Evolutionary conservation across 306 rosid species (phyloP).

Genomic region (Cicer pinnatifidum): DNA sequence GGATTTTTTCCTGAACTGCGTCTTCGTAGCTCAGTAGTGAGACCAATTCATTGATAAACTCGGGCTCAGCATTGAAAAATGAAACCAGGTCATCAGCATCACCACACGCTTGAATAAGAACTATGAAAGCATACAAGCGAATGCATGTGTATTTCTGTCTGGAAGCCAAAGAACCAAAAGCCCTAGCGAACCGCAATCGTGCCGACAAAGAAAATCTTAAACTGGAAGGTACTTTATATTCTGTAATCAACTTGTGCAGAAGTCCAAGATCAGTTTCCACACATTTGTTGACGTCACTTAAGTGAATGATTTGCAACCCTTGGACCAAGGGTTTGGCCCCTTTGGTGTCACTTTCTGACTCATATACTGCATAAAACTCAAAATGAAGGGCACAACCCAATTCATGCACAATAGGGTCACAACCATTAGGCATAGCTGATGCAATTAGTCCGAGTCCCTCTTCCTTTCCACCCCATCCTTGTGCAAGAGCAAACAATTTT

Average conservation of each 20-base stretch:
- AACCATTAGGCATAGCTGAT: slow-evolving; percentile 68
- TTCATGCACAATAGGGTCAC: slow-evolving; percentile 66
- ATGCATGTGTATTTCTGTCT: slow-evolving; percentile 92
- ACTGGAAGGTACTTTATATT: slow-evolving; percentile 77
- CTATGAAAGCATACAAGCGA: slow-evolving; percentile 89
- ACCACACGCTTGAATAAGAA: slow-evolving; percentile 88
- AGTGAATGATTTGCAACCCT: slow-evolving; percentile 86
- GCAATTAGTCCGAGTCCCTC: slow-evolving; percentile 96
- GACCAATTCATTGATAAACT: slow-evolving; percentile 88
- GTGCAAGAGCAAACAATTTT: slow-evolving; percentile 87
- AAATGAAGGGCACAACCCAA: slow-evolving; percentile 93
- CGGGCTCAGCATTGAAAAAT: slow-evolving; percentile 92
- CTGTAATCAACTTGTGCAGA: slow-evolving; percentile 70
- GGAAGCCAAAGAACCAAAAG: slow-evolving; percentile 83
- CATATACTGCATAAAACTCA: slow-evolving; percentile 86
- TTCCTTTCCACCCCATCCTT: slow-evolving; percentile 99
- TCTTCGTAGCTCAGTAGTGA: slow-evolving; percentile 85
- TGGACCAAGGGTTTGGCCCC: slow-evolving; percentile 49
- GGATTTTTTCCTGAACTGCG: slow-evolving; percentile 75
- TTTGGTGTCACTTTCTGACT: slow-evolving; percentile 53
- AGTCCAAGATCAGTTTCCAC: slow-evolving; percentile 84
- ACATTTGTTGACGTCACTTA: slow-evolving; percentile 59
- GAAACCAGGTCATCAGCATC: slow-evolving; percentile 81
- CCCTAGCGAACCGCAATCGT: slow-evolving; percentile 90
- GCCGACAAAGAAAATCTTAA: slow-evolving; percentile 89